A percentile compares a stretch with the other conserved stretches of the same genome.
phyloP scores from a whole-genome alignment of 495 filamentous ascomycete species.

The Penicillium nucicola region DNA sequence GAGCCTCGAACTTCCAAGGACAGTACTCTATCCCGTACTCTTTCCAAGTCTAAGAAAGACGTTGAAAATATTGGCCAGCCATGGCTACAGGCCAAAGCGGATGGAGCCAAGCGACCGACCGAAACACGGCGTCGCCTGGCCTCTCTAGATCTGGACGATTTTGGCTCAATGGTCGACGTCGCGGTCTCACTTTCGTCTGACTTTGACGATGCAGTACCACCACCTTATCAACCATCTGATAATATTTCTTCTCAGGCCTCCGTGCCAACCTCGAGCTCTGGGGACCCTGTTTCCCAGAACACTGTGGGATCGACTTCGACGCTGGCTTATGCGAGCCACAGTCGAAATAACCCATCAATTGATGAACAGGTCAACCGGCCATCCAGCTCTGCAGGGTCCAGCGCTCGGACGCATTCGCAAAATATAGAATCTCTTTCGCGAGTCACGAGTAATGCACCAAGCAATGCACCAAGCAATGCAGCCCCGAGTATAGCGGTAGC shows the following conservation, averaged over 20 bases:
- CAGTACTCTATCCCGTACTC: slow-evolving; percentile 16
- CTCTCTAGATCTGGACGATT: slow-evolving; percentile 33
- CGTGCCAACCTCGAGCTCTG: slow-evolving; percentile 3
- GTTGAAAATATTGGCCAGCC: slow-evolving; percentile 41
- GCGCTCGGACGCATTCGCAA: not conserved
- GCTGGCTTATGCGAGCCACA: slow-evolving; percentile 3
- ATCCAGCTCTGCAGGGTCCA: slow-evolving; percentile 10
- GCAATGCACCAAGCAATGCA: not conserved
- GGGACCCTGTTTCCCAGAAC: not conserved
- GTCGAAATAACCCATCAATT: slow-evolving; percentile 1
- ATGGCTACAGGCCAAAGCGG: slow-evolving; percentile 33
- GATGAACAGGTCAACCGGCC: slow-evolving; percentile 6
- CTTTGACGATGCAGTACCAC: slow-evolving; percentile 26
- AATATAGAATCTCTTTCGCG: not conserved
- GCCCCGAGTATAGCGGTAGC: not conserved
- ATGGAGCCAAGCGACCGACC: slow-evolving; percentile 9
- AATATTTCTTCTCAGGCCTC: slow-evolving; percentile 4
- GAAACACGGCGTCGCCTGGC: slow-evolving; percentile 24
- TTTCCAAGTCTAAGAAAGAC: slow-evolving; percentile 34
- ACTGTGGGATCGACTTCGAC: slow-evolving; percentile 2
- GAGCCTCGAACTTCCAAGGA: slow-evolving; percentile 11
- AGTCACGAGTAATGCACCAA: not conserved
- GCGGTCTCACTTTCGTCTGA: slow-evolving; percentile 28
- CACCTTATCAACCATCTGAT: slow-evolving; percentile 27
- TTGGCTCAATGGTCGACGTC: slow-evolving; percentile 36